Evolutionary conservation across 805 yeast genomes (phyloP), one percentile per base, ranked within the genome.

Genomic region (Scheffersomyces amazonensis): DNA sequence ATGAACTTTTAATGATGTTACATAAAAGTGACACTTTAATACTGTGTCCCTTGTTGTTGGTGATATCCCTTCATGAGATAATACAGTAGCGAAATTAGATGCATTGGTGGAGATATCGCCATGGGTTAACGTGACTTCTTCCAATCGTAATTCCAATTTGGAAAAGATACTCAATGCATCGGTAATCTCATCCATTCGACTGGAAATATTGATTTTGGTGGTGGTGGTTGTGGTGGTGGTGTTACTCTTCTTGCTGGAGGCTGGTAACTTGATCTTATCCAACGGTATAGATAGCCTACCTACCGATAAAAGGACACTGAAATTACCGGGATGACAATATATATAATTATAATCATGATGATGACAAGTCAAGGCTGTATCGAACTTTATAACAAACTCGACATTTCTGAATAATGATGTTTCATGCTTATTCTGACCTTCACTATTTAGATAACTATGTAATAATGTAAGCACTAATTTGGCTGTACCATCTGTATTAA

Each of bases 1-100:
- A 32, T 37, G 51, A 4, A 67, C 12, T 33, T 48, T 58, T 10
- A 52, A 51, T 2, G 64, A 49, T 1, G 71, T 59, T 19, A 63
- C 31, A 40, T 60, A 59, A 13, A 60, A 32, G 21, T 37, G 48
- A 21, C 52, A 39, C 16, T 44, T 51, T 36, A 48, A 25, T 8
- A 27, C 28, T 25, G 30, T 41, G 22, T 30, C 33, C 10, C 32
- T 30, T 27, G 30, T 16, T 7, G 10, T 5, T 6, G 30, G 30
- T 6, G 30, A 5, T 27, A 17, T 6, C n/a, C 5, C 5, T 27
- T 42, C 48, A 25, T 42, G 44, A 7, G 36, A 19, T 4, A 62
- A 22, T 5, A 49, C 36, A 9, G 52, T 36, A 16, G 46, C 49
- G 16, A 60, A 48, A 22, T 55, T 62, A 9, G 60, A 47, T 15